phyloP scores from a whole-genome alignment of 306 rosid genomes.

The Acacia confusa region DNA sequence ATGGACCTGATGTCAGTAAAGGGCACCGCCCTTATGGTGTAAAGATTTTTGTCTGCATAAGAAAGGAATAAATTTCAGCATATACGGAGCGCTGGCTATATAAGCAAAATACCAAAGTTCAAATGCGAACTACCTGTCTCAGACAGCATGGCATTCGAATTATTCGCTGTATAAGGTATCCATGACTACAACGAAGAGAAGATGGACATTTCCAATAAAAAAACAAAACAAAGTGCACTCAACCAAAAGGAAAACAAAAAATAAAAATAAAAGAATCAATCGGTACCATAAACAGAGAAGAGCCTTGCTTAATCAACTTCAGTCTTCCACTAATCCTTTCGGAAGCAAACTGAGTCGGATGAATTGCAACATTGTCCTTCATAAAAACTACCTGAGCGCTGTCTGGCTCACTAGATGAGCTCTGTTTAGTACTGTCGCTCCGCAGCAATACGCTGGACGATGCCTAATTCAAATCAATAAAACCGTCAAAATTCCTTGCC shows the following conservation, averaged over 20 bases:
- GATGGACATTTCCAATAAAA: conserved; percentile 12
- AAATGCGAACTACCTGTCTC: conserved; percentile 67
- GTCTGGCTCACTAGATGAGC: conserved; percentile 67
- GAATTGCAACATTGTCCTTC: conserved; percentile 96
- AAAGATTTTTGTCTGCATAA: conserved; percentile 75
- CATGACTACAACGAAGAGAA: conserved; percentile 64
- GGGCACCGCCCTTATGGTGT: conserved; percentile 80
- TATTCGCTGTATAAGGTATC: conserved; percentile 80
- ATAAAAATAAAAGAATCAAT: conserved; percentile 1
- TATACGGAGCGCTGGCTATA: conserved; percentile 4
- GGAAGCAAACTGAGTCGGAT: conserved; percentile 79
- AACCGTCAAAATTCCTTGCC: neutral
- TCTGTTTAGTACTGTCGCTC: conserved; percentile 61
- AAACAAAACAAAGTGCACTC: neutral
- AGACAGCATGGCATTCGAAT: conserved; percentile 65
- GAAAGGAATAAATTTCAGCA: conserved; percentile 33
- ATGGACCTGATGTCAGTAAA: conserved; percentile 86
- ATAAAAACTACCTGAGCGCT: conserved; percentile 68
- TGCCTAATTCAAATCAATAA: conserved; percentile 47
- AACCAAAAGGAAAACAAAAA: neutral
- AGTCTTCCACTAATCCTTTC: conserved; percentile 90
- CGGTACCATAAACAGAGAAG: conserved; percentile 72
- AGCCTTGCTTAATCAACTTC: conserved; percentile 75
- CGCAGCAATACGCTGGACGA: conserved; percentile 69
- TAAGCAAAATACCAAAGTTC: neutral